A percentile compares a stretch with the other conserved stretches of the same genome.
phyloP scores from a whole-genome alignment of 2,329 filamentous ascomycete species.

The Aotearoamyces nothofagi region DNA sequence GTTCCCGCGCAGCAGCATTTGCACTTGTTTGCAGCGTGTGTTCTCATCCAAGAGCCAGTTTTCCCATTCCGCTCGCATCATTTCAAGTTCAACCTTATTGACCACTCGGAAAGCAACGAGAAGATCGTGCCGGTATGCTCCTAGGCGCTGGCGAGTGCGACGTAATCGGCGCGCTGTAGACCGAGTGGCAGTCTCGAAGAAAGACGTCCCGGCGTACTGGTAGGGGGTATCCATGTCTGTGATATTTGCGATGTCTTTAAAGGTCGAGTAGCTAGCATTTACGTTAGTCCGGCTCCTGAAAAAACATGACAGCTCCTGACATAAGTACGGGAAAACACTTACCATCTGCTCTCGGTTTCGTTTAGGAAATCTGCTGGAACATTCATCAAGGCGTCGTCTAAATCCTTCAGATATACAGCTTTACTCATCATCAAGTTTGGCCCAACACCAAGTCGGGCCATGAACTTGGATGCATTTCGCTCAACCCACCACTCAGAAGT shows the following conservation, averaged over 20 bases:
- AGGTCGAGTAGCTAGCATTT: constrained; percentile 37
- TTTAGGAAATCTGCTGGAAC: constrained; percentile 8
- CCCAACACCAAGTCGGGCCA: constrained; percentile 65
- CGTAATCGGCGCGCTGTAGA: constrained; percentile 49
- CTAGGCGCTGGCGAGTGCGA: constrained; percentile 69
- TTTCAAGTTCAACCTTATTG: constrained; percentile 76
- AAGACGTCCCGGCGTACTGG: constrained; percentile 32
- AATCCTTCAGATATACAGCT: constrained; percentile 68
- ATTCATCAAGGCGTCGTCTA: constrained; percentile 42
- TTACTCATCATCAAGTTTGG: constrained; percentile 73
- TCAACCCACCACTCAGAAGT: constrained; percentile 74
- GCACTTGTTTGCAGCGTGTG: constrained; percentile 52
- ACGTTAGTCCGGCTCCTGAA: background rate
- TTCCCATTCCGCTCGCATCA: constrained; percentile 81
- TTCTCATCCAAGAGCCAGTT: constrained; percentile 79
- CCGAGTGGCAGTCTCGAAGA: constrained; percentile 32
- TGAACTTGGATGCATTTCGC: constrained; percentile 63
- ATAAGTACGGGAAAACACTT: constrained; percentile 11
- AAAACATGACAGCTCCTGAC: background rate
- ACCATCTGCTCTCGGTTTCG: constrained; percentile 32
- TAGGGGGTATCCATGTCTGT: constrained; percentile 42
- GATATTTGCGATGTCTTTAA: constrained; percentile 39
- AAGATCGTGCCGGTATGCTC: constrained; percentile 74
- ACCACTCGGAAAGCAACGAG: constrained; percentile 82
- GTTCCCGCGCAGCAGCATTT: constrained; percentile 26